A percentile compares a stretch with the other conserved stretches of the same genome.
Evolutionary conservation across 2,329 filamentous ascomycete species (phyloP).

Genomic region (Phyllosticta ampelicida): DNA sequence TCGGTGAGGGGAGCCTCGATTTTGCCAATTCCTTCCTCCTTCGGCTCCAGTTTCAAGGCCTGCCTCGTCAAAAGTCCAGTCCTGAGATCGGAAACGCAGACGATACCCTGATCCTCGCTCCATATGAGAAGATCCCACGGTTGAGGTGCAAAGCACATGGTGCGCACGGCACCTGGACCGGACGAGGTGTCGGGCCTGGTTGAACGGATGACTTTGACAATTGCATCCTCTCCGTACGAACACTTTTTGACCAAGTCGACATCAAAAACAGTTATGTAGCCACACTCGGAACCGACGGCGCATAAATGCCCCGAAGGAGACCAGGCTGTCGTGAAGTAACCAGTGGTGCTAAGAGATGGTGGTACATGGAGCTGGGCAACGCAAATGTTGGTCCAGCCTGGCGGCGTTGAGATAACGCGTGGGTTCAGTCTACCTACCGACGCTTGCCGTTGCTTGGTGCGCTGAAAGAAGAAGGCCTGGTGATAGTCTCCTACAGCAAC

Average conservation of each 20-base stretch:
- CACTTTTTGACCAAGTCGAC: slow-evolving; percentile 34
- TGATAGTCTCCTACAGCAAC: slow-evolving; percentile 82
- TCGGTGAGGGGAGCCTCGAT: slow-evolving; percentile 33
- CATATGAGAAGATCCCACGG: slow-evolving; percentile 87
- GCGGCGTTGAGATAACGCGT: not conserved
- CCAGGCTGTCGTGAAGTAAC: slow-evolving; percentile 72
- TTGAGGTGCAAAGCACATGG: slow-evolving; percentile 84
- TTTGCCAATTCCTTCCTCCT: slow-evolving; percentile 45
- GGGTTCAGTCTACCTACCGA: slow-evolving; percentile 18
- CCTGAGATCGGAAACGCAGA: slow-evolving; percentile 64
- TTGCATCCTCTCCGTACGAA: slow-evolving; percentile 44
- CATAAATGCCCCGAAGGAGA: slow-evolving; percentile 60
- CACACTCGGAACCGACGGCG: slow-evolving; percentile 70
- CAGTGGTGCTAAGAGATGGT: slow-evolving; percentile 25
- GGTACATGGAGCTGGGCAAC: slow-evolving; percentile 33
- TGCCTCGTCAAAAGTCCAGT: slow-evolving; percentile 57
- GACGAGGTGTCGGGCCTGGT: slow-evolving; percentile 56
- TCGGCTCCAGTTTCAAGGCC: slow-evolving; percentile 52
- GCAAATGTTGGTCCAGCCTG: slow-evolving; percentile 29
- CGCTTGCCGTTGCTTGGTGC: slow-evolving; percentile 24
- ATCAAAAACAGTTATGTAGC: slow-evolving; percentile 66
- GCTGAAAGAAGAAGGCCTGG: slow-evolving; percentile 70
- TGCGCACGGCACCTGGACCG: slow-evolving; percentile 65
- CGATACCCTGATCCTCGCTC: slow-evolving; percentile 74
- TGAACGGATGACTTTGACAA: slow-evolving; percentile 67